Base-by-base conservation (phyloP, 306 rosid species). In the Rosa persica region DNA sequence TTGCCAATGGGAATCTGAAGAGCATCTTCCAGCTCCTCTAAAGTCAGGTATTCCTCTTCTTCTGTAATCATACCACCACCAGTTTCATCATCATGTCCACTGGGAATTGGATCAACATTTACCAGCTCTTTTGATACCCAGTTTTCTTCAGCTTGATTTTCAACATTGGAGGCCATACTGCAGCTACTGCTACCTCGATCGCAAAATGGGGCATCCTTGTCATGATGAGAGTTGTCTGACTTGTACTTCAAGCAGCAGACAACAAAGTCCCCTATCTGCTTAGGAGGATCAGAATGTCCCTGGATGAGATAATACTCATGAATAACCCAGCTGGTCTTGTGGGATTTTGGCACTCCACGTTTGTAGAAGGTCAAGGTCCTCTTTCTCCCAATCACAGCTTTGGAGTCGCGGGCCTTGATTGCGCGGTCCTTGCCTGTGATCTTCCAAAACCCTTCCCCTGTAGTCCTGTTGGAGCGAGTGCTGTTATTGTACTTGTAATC, bases 231-330 rank as follows among this genome's bases (percentile, higher is more conserved):
- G 10, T 42, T 51, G 36, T 80, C 83, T 34, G 73, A 23, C 25
- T 65, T 82, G 43, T 61, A 74, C 61, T 52, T 86, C 77, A 92
- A 69, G 42, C 85, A 89, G 62, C 89, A 81, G 40, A 92, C 15
- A 60, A 55, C 77, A 74, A 54, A 39, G 8, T 74, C 67, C 25
- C 5, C 40, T 23, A 60, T 60, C 66, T 60, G 66, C 38, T 60
- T 60, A 60, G 38, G 66, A 23, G 17, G 17, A 60, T 60, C 66
- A 60, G 38, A 60, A 3, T 13, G 12, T 4, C 1, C 38, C 38
- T 60, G 17, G 23, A 25, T 60, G 66, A 23, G 66, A 12, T 22
- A 60, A 9, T 23, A 60, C 38, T 60, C 66, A 60, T 60, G 66
- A 0, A 60, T 3, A 60, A 60, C 17, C 66, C 66, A 60, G 3